A percentile compares a stretch with the other conserved stretches of the same genome.
These are phyloP conservation scores for Linderina pennispora DNA, from an alignment of 192 early-diverging fungal genomes.

Conservation along the genomic window DNA sequence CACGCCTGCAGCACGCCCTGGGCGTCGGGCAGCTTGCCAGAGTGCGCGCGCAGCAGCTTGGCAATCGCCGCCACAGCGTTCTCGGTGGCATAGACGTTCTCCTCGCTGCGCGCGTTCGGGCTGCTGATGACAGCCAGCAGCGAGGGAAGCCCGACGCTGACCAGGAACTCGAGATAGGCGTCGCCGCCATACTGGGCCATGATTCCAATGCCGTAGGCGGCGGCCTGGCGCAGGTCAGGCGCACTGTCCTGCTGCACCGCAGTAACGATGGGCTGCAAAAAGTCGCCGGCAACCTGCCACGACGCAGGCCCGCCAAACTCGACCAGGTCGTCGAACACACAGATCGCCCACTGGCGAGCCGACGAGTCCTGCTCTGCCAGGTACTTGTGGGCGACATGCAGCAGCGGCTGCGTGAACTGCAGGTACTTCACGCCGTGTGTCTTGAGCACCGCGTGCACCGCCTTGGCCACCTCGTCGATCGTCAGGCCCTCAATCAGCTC, in stretches of 20 bases:
- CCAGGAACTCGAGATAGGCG: slow-evolving; percentile 67
- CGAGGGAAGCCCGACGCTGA: slow-evolving; percentile 61
- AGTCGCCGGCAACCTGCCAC: slow-evolving; percentile 59
- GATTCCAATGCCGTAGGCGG: slow-evolving; percentile 92
- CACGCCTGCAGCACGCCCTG: slow-evolving; percentile 62
- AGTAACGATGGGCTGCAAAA: slow-evolving; percentile 19
- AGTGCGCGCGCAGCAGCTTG: slow-evolving; percentile 75
- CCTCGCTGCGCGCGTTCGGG: slow-evolving; percentile 57
- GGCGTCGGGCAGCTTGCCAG: slow-evolving; percentile 51
- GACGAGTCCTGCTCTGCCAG: slow-evolving; percentile 57
- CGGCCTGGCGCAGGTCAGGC: slow-evolving; percentile 85
- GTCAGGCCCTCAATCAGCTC: slow-evolving; percentile 58
- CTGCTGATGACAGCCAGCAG: slow-evolving; percentile 67
- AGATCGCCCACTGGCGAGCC: slow-evolving; percentile 88
- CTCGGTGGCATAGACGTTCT: slow-evolving; percentile 85
- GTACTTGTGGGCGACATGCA: slow-evolving; percentile 66
- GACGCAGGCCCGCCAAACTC: slow-evolving; percentile 79
- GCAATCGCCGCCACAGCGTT: slow-evolving; percentile 89
- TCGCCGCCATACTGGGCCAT: slow-evolving; percentile 85
- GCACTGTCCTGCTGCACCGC: slow-evolving; percentile 35
- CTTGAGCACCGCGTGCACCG: slow-evolving; percentile 76
- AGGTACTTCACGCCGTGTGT: slow-evolving; percentile 67
- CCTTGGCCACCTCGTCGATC: slow-evolving; percentile 68
- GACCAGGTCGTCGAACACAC: slow-evolving; percentile 88
- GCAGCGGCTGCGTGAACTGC: slow-evolving; percentile 72